These are phyloP conservation scores for Madurella fahalii DNA, from an alignment of 2,329 filamentous ascomycete genomes.

Conservation along the genomic window DNA sequence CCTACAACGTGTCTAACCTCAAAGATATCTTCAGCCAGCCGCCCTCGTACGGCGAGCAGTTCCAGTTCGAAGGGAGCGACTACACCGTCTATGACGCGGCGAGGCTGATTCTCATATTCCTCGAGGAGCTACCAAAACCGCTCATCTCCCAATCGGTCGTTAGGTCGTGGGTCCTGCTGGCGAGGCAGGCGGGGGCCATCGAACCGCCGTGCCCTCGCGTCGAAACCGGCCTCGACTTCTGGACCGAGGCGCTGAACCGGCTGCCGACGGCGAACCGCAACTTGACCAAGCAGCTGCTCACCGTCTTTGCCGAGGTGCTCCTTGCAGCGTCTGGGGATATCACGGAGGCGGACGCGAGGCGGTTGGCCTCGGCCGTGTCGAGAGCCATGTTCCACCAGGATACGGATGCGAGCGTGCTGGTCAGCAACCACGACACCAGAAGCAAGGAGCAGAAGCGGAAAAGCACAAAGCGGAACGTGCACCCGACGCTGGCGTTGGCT, in stretches of 20 bases:
- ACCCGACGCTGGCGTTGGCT: conserved; percentile 25
- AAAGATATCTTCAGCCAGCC: conserved; percentile 20
- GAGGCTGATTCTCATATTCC: conserved; percentile 22
- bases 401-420: conserved; percentile 1
- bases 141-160: conserved; percentile 21
- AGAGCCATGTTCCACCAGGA: conserved; percentile 24
- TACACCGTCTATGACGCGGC: conserved; percentile 25
- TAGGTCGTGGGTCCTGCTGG: conserved; percentile 24
- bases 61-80: conserved; percentile 19
- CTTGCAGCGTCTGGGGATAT: conserved; percentile 5
- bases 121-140: conserved; percentile 24
- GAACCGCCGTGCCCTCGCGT: conserved; percentile 19
- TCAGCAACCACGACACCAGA: background rate
- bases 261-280: conserved; percentile 23
- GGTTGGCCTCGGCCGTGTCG: conserved; percentile 20
- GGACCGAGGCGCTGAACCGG: conserved; percentile 27
- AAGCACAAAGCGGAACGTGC: conserved; percentile 14
- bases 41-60: conserved; percentile 22
- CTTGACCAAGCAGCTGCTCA: conserved; percentile 24
- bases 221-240: conserved; percentile 27
- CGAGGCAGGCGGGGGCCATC: conserved; percentile 24
- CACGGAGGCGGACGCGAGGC: conserved; percentile 20
- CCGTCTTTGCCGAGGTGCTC: conserved; percentile 23
- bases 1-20: conserved; percentile 20
- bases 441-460: conserved; percentile 4